Conservation (phyloP, 2,329 filamentous ascomycete genomes). For the Plectosphaerella plurivora region DNA sequence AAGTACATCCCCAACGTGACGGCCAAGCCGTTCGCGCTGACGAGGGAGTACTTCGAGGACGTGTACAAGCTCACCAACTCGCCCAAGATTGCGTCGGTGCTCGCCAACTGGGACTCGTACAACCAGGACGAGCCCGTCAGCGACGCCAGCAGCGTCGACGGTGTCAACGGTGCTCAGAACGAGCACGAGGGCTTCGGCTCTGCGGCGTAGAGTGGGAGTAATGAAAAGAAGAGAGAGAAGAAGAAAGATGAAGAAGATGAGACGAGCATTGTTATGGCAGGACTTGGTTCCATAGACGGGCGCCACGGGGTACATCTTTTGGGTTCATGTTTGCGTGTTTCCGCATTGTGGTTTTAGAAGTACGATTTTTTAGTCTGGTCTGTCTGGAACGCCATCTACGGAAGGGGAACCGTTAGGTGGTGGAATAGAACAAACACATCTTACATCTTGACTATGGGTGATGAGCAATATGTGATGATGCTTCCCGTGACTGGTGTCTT, state of each 20-base stretch:
- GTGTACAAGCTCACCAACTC: constrained; percentile 92
- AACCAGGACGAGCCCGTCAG: constrained; percentile 40
- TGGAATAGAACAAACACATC: background rate
- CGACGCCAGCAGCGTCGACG: constrained; percentile 31
- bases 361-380: background rate
- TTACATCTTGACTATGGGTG: background rate
- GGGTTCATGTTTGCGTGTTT: background rate
- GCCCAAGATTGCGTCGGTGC: constrained; percentile 68
- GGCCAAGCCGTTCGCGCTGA: constrained; percentile 88
- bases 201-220: constrained; percentile 27
- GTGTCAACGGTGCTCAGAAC: constrained; percentile 24
- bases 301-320: constrained; percentile 1
- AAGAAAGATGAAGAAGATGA: constrained; percentile 4
- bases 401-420: background rate
- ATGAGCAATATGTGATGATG: background rate
- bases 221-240: constrained; percentile 15
- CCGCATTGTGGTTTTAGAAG: background rate
- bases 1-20: constrained; percentile 99
- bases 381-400: background rate
- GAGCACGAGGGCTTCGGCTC: constrained; percentile 36
- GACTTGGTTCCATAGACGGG: background rate
- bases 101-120: constrained; percentile 85
- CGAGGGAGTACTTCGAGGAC: constrained; percentile 99
- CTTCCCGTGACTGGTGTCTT: background rate
- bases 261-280: too few species aligned